Conservation (phyloP, 2,329 filamentous ascomycete genomes). For the Fusarium coicis region DNA sequence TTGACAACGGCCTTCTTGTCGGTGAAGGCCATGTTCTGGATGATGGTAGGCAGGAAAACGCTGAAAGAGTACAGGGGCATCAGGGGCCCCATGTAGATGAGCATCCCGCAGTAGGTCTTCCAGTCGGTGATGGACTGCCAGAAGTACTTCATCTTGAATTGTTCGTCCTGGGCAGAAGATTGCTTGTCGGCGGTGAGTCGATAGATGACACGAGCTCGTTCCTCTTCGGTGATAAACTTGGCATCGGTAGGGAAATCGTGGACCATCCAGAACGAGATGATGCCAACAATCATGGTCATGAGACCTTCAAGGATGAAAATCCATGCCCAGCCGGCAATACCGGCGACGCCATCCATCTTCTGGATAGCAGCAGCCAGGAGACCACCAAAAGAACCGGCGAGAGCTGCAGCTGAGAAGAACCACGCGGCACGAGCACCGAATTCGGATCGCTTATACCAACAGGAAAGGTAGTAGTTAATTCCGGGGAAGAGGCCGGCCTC, state of each 20-base stretch:
- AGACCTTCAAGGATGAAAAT: conserved; percentile 78
- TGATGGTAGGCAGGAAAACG: conserved; percentile 83
- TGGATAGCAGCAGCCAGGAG: conserved; percentile 78
- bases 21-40: conserved; percentile 62
- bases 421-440: conserved; percentile 83
- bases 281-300: conserved; percentile 74
- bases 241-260: conserved; percentile 85
- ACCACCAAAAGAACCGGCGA: conserved; percentile 82
- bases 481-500: conserved; percentile 83
- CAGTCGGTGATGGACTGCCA: conserved; percentile 80
- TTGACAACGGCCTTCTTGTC: conserved; percentile 47
- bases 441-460: conserved; percentile 84
- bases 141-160: conserved; percentile 78
- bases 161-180: conserved; percentile 77
- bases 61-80: conserved; percentile 80
- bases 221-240: conserved; percentile 74
- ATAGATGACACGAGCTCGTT: conserved; percentile 77
- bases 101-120: conserved; percentile 82
- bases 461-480: conserved; percentile 83
- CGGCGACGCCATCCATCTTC: conserved; percentile 73
- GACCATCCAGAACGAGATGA: conserved; percentile 80
- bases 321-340: conserved; percentile 69
- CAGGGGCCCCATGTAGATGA: conserved; percentile 82
- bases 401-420: conserved; percentile 85
- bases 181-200: conserved; percentile 79